Conservation (phyloP, 805 yeast genomes). For the Pichia pseudocactophila region DNA sequence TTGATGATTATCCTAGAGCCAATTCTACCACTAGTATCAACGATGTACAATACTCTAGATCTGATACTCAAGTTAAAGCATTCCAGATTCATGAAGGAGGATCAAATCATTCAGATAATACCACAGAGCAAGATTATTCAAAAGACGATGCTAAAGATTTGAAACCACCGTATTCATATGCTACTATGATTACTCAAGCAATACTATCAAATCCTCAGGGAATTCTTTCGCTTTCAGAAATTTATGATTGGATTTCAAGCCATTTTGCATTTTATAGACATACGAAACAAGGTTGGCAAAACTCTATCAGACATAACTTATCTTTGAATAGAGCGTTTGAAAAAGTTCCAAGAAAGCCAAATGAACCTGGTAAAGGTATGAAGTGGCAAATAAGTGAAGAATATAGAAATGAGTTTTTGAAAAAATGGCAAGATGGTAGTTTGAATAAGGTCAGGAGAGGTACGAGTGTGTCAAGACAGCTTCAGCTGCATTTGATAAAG, state of each 20-base stretch:
- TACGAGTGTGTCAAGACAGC: constrained; percentile 68
- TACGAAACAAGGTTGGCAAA: constrained; percentile 97
- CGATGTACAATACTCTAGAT: not conserved
- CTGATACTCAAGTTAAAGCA: constrained; percentile 29
- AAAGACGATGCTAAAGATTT: constrained; percentile 85
- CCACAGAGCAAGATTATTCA: constrained; percentile 52
- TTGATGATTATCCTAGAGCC: not conserved
- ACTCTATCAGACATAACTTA: constrained; percentile 90
- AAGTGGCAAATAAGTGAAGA: constrained; percentile 93
- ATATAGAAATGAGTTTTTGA: constrained; percentile 75
- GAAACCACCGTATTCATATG: constrained; percentile 95
- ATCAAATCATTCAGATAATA: constrained; percentile 8
- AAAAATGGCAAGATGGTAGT: constrained; percentile 70
- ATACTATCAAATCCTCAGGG: constrained; percentile 83
- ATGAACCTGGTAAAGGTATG: constrained; percentile 99
- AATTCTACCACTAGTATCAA: not conserved
- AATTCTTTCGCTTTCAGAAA: constrained; percentile 80
- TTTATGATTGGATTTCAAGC: constrained; percentile 80
- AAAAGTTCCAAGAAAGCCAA: constrained; percentile 89
- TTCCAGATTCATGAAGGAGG: constrained; percentile 31
- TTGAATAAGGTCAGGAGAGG: constrained; percentile 71
- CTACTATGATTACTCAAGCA: constrained; percentile 97
- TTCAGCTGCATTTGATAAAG: constrained; percentile 63
- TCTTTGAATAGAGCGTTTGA: constrained; percentile 95
- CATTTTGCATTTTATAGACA: constrained; percentile 89